Evolutionary conservation across 2,329 filamentous ascomycete species (phyloP).

Genomic region (Thyridium curvatum): DNA sequence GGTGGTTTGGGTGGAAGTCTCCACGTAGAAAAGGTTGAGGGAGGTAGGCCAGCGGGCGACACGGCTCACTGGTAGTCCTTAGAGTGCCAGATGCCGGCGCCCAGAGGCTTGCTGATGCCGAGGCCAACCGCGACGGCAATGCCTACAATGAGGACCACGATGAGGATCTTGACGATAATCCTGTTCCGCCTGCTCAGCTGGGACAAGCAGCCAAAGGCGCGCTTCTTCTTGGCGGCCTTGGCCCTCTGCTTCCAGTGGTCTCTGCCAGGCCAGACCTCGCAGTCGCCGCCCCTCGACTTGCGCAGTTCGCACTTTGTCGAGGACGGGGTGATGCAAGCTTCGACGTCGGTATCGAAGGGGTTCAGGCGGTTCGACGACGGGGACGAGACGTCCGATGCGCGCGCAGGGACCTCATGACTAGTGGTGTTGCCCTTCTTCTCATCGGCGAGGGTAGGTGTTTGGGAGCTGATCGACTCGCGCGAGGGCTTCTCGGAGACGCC

Average conservation of each 20-base stretch:
- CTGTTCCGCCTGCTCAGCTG: slow-evolving; percentile 46
- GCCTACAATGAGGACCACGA: slow-evolving; percentile 45
- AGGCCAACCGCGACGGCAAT: slow-evolving; percentile 50
- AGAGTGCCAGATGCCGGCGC: slow-evolving; percentile 51
- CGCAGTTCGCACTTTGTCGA: slow-evolving; percentile 26
- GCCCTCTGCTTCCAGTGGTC: slow-evolving; percentile 55
- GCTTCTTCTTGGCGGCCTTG: slow-evolving; percentile 45
- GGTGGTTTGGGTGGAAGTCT: too few relatives aligned
- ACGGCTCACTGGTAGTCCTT: slow-evolving; percentile 11
- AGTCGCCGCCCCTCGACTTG: slow-evolving; percentile 38
- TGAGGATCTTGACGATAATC: slow-evolving; percentile 47
- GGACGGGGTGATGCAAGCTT: slow-evolving; percentile 39
- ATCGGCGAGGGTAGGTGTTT: slow-evolving; percentile 11
- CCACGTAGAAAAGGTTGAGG: too few relatives aligned
- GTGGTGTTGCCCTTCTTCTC: slow-evolving; percentile 11
- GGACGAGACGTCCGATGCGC: slow-evolving; percentile 31
- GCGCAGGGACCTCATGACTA: slow-evolving; percentile 2
- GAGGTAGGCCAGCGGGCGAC: slow-evolving; percentile 3
- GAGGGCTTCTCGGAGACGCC: slow-evolving; percentile 14
- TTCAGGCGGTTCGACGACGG: slow-evolving; percentile 37
- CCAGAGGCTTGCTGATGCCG: slow-evolving; percentile 54
- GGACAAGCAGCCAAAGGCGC: slow-evolving; percentile 47
- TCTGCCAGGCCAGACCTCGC: slow-evolving; percentile 54
- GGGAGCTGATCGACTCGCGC: slow-evolving; percentile 15
- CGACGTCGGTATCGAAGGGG: slow-evolving; percentile 53